These are phyloP conservation scores for Pulveroboletus frians DNA, from an alignment of 768 basidiomycete species.

Conservation along the genomic window DNA sequence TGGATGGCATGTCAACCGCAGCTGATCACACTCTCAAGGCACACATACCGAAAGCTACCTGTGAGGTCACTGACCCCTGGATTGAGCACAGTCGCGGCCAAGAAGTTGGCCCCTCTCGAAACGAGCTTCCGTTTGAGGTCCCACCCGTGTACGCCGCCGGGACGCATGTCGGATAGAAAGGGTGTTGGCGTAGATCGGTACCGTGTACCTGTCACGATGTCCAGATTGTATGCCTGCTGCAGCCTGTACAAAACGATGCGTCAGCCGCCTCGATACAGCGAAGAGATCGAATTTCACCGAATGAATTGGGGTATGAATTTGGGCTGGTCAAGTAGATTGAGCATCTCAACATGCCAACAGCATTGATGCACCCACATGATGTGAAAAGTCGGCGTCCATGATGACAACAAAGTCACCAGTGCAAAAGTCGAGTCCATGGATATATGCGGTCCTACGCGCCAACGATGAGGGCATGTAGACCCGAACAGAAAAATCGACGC, in stretches of 20 bases:
- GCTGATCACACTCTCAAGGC: background rate
- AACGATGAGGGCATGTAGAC: background rate
- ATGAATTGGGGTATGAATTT: conserved; percentile 95
- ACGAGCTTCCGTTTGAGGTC: conserved; percentile 86
- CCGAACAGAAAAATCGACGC: conserved; percentile 12
- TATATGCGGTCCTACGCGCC: conserved; percentile 74
- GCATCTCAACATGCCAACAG: background rate
- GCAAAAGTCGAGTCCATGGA: conserved; percentile 85
- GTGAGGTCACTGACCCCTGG: conserved; percentile 90
- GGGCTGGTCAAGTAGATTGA: conserved; percentile 47
- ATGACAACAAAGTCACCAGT: conserved; percentile 93
- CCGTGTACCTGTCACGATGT: conserved; percentile 91
- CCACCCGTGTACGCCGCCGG: conserved; percentile 91
- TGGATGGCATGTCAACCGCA: conserved; percentile 21
- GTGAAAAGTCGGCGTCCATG: conserved; percentile 96
- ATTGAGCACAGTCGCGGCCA: conserved; percentile 78
- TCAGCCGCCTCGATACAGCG: conserved; percentile 1
- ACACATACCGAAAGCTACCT: conserved; percentile 76
- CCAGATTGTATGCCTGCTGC: conserved; percentile 81
- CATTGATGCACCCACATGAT: conserved; percentile 60
- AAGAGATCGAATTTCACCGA: conserved; percentile 38
- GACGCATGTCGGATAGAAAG: conserved; percentile 48
- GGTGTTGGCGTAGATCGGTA: conserved; percentile 66
- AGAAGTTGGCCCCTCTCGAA: conserved; percentile 83
- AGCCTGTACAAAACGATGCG: conserved; percentile 38